Evolutionary conservation across 495 filamentous ascomycete genomes (phyloP).

Genomic region (Astrothelium subdiscretum): DNA sequence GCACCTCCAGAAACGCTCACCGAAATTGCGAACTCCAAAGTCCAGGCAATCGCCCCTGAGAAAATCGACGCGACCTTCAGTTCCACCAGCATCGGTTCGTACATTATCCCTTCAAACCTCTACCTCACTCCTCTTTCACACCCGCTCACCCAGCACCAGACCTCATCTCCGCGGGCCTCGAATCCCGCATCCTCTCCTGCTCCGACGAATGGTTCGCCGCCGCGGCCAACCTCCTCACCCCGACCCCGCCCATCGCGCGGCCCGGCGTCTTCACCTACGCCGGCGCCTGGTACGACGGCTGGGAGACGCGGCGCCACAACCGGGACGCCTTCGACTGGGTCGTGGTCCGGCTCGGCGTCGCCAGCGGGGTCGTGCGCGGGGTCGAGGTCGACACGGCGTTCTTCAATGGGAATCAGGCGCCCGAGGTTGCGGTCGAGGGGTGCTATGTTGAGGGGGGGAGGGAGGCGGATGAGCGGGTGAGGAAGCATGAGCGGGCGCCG

Average conservation of each 20-base stretch:
- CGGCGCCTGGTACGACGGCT: constrained; percentile 91
- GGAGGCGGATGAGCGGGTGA: constrained; percentile 29
- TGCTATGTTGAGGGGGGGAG: constrained; percentile 44
- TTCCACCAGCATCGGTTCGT: constrained; percentile 53
- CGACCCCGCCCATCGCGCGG: constrained; percentile 60
- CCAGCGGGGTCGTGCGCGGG: constrained; percentile 61
- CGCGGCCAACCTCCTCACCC: constrained; percentile 67
- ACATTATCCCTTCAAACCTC: background rate
- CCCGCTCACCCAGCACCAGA: constrained; percentile 36
- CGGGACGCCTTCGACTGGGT: constrained; percentile 70
- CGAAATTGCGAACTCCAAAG: constrained; percentile 9
- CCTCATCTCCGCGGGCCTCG: constrained; percentile 62
- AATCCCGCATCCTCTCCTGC: constrained; percentile 60
- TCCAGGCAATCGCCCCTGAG: constrained; percentile 17
- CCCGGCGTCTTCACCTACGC: constrained; percentile 74
- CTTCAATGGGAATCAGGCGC: constrained; percentile 82
- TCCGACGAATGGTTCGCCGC: constrained; percentile 87
- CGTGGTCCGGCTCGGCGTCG: constrained; percentile 66
- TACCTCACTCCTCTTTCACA: constrained; percentile 1
- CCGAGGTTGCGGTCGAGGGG: constrained; percentile 71
- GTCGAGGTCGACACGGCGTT: constrained; percentile 80
- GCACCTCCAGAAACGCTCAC: constrained; percentile 15
- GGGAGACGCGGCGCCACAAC: constrained; percentile 90
- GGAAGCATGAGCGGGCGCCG: background rate
- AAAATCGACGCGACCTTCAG: constrained; percentile 63